Evolutionary conservation across 2,329 filamentous ascomycete genomes (phyloP).

Genomic region (Fusarium austroafricanum): DNA sequence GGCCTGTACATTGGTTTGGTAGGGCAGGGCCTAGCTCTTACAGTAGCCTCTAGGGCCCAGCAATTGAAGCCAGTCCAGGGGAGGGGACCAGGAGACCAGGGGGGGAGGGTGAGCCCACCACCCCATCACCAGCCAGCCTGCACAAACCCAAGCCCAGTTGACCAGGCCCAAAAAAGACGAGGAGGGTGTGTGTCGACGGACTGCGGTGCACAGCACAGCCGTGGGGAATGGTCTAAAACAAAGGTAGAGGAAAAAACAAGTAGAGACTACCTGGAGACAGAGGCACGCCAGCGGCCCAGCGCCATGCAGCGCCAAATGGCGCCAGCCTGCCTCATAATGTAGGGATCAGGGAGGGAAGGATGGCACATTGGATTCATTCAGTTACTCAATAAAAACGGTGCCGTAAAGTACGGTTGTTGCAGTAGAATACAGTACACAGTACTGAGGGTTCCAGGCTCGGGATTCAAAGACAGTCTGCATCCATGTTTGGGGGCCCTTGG

Average conservation of each 20-base stretch:
- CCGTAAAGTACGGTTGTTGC: background rate
- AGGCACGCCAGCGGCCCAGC: constrained; percentile 30
- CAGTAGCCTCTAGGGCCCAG: constrained; percentile 28
- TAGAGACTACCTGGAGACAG: background rate
- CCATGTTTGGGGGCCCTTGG: constrained; percentile 32
- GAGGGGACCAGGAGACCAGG: constrained; percentile 15
- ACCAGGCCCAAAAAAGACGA: constrained; percentile 5
- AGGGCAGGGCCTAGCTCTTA: constrained; percentile 34
- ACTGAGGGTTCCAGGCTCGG: constrained; percentile 34
- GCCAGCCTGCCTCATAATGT: constrained; percentile 31
- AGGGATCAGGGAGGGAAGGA: constrained; percentile 10
- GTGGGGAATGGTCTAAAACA: constrained; percentile 26
- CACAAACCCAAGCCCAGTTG: constrained; percentile 27
- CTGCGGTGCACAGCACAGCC: constrained; percentile 18
- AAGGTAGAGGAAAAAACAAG: constrained; percentile 15
- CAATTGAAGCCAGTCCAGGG: constrained; percentile 28
- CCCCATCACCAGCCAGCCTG: constrained; percentile 35
- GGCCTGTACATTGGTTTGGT: constrained; percentile 35
- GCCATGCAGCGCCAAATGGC: constrained; percentile 31
- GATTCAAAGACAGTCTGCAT: constrained; percentile 29
- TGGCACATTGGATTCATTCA: constrained; percentile 18
- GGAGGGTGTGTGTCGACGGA: constrained; percentile 29
- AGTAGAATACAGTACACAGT: background rate
- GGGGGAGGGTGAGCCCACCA: constrained; percentile 30
- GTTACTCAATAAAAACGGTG: constrained; percentile 31